A percentile compares a stretch with the other conserved stretches of the same genome.
Conservation (phyloP, 2,329 filamentous ascomycete species). For the Keithomyces neogunnii region DNA sequence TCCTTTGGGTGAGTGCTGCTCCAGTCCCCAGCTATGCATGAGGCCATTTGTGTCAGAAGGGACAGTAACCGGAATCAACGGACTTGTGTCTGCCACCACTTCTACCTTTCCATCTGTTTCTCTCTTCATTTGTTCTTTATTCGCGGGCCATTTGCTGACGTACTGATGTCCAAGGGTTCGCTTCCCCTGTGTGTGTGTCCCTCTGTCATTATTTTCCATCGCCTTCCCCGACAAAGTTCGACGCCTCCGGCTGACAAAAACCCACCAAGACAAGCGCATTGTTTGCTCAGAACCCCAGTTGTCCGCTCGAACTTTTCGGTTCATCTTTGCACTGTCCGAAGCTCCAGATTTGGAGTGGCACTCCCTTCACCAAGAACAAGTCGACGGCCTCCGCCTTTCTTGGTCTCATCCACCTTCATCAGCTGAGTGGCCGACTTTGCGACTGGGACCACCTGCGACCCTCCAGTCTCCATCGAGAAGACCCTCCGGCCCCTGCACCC, state of each 20-base stretch:
- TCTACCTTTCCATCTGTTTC: neutral
- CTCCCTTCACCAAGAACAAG: neutral
- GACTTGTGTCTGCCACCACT: neutral
- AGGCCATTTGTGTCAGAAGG: neutral
- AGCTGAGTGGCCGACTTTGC: slow-evolving; percentile 2
- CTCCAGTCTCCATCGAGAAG: neutral
- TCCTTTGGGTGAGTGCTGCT: slow-evolving; percentile 2
- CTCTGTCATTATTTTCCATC: slow-evolving; percentile 8
- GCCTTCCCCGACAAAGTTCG: slow-evolving; percentile 12
- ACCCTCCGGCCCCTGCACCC: neutral
- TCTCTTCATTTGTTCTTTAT: neutral
- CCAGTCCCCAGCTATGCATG: neutral
- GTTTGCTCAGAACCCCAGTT: neutral
- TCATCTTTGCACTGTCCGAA: neutral
- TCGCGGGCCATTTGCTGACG: slow-evolving; percentile 8
- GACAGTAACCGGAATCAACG: neutral
- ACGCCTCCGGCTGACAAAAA: slow-evolving; percentile 2
- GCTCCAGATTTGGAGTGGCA: neutral
- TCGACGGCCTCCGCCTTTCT: slow-evolving; percentile 2
- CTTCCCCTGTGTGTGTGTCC: neutral
- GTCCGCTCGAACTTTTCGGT: no score
- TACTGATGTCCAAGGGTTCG: neutral
- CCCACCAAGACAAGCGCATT: neutral
- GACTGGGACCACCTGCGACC: neutral
- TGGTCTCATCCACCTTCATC: slow-evolving; percentile 3